phyloP scores from a whole-genome alignment of 164 flowering plant genomes.

The Macadamia integrifolia region DNA sequence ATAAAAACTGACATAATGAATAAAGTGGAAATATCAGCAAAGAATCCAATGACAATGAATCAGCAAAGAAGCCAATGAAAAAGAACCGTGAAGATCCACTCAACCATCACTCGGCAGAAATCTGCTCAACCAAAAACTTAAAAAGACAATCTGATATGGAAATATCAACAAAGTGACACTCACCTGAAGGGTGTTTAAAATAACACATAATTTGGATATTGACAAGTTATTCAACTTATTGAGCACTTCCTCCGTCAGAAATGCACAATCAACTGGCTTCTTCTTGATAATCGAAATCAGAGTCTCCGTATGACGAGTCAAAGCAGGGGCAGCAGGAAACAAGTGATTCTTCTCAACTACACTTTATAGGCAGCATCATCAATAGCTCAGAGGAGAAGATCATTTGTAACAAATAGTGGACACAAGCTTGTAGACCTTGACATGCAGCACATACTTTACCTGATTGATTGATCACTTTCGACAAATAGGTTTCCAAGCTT shows the following conservation, averaged over 20 bases:
- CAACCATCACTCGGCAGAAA: background rate
- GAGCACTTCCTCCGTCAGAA: slow-evolving; percentile 37
- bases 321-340: slow-evolving; percentile 63
- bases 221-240: slow-evolving; percentile 48
- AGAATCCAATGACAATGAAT: background rate
- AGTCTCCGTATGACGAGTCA: slow-evolving; percentile 74
- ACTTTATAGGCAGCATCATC: slow-evolving; percentile 10
- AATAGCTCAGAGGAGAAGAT: background rate
- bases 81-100: background rate
- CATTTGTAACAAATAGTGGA: too few species aligned
- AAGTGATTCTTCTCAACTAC: slow-evolving; percentile 75
- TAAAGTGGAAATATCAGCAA: too few species aligned
- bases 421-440: background rate
- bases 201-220: slow-evolving; percentile 60
- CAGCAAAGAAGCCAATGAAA: background rate
- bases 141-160: slow-evolving; percentile 1
- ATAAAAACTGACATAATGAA: too few species aligned
- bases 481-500: slow-evolving; percentile 65
- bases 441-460: slow-evolving; percentile 29
- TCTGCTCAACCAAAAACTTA: background rate
- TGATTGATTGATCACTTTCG: slow-evolving; percentile 45
- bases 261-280: slow-evolving; percentile 33
- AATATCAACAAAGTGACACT: slow-evolving; percentile 14
- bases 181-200: slow-evolving; percentile 73
- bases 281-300: slow-evolving; percentile 48